phyloP scores from a whole-genome alignment of 169 alveolate species.

The Theileria luwenshuni region DNA sequence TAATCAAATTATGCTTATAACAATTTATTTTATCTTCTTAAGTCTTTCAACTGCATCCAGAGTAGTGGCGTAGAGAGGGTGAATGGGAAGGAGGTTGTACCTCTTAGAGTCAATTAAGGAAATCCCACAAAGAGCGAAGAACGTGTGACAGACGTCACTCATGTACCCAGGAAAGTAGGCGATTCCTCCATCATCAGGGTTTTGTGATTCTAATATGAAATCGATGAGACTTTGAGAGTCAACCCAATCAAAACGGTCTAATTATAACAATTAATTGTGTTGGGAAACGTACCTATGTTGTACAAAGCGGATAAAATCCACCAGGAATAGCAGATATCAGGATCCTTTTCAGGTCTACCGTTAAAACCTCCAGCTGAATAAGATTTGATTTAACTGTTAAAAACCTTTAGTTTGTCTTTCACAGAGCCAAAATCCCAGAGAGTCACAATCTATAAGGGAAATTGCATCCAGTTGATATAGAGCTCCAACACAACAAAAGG shows the following conservation, averaged over 20 bases:
- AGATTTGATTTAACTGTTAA: neutral
- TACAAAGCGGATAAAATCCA: slow-evolving; percentile 91
- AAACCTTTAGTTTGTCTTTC: slow-evolving; percentile 85
- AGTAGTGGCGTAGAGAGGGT: slow-evolving; percentile 74
- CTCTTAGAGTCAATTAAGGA: slow-evolving; percentile 76
- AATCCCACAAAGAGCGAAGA: slow-evolving; percentile 93
- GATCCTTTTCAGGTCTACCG: slow-evolving; percentile 95
- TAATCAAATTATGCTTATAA: neutral
- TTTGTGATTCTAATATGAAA: slow-evolving; percentile 86
- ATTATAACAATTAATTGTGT: neutral
- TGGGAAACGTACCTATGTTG: slow-evolving; percentile 75
- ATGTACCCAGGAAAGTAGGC: slow-evolving; percentile 94
- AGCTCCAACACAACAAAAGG: slow-evolving; percentile 91
- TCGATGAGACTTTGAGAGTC: slow-evolving; percentile 82
- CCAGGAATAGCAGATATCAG: slow-evolving; percentile 97
- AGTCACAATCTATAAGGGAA: slow-evolving; percentile 38
- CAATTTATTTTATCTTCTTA: neutral
- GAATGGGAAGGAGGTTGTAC: slow-evolving; percentile 45
- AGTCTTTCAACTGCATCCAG: slow-evolving; percentile 23
- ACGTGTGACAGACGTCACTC: slow-evolving; percentile 94
- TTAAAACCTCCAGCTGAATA: slow-evolving; percentile 91
- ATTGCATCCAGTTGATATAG: slow-evolving; percentile 52
- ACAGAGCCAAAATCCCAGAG: slow-evolving; percentile 87
- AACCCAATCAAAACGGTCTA: slow-evolving; percentile 85
- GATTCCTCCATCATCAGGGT: slow-evolving; percentile 90